phyloP scores from a whole-genome alignment of 2,329 filamentous ascomycete species.

The Cadophora sp. region DNA sequence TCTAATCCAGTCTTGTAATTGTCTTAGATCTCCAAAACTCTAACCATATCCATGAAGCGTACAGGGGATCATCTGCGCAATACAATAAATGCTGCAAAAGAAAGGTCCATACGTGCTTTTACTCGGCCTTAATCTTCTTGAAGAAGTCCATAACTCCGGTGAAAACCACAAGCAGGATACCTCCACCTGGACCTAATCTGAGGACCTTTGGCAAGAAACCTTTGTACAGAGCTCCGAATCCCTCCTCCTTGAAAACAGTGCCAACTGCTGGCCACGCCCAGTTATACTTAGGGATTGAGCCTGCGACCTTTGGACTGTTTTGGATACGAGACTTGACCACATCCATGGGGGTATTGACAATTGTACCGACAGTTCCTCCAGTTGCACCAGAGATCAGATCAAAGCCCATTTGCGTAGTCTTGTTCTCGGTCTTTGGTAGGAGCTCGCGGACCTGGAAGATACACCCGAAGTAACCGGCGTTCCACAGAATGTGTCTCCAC shows the following conservation, averaged over 20 bases:
- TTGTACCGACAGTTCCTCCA: constrained; percentile 89
- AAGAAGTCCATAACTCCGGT: constrained; percentile 95
- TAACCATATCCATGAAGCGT: constrained; percentile 20
- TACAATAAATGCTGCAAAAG: constrained; percentile 7
- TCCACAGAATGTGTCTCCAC: constrained; percentile 96
- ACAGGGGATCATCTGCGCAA: constrained; percentile 18
- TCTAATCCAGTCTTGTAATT: background rate
- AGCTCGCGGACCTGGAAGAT: constrained; percentile 95
- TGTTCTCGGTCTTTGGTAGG: constrained; percentile 81
- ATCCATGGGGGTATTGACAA: constrained; percentile 95
- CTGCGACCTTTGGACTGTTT: constrained; percentile 86
- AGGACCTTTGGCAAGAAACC: constrained; percentile 96
- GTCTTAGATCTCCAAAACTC: constrained; percentile 14
- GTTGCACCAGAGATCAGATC: constrained; percentile 86
- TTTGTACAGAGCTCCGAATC: constrained; percentile 92
- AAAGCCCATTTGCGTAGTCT: constrained; percentile 82
- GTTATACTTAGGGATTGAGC: constrained; percentile 91
- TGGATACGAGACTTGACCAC: constrained; percentile 99
- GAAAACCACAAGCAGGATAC: constrained; percentile 81
- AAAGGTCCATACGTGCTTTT: constrained; percentile 19
- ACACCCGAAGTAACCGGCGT: constrained; percentile 95
- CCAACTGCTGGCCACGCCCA: constrained; percentile 92
- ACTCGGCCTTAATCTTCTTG: constrained; percentile 60
- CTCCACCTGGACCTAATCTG: constrained; percentile 68
- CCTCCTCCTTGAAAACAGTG: constrained; percentile 92